A percentile compares a stretch with the other conserved stretches of the same genome.
Conservation (phyloP, 75 land plant genomes). For the Gnetum montanum region DNA sequence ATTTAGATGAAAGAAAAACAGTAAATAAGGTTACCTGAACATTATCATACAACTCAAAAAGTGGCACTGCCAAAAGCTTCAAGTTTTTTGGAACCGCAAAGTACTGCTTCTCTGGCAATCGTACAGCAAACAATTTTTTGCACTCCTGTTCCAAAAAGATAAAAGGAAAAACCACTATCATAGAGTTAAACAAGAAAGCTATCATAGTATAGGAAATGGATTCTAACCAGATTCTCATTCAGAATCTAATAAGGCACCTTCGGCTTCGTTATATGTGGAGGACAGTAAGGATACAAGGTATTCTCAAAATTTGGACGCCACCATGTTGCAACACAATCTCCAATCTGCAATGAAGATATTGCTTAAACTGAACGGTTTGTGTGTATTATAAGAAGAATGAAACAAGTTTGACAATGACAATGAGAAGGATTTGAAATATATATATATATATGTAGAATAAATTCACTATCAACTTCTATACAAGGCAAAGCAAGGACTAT, state of each 20-base stretch:
- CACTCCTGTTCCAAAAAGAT: constrained; percentile 69
- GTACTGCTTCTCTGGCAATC: constrained; percentile 81
- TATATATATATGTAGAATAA: too few species aligned
- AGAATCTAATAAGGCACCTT: too few species aligned
- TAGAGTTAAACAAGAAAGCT: not conserved
- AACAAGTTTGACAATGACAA: too few species aligned
- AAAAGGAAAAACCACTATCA: not conserved
- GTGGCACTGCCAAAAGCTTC: constrained; percentile 91
- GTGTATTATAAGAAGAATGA: too few species aligned
- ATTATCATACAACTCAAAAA: constrained; percentile 96
- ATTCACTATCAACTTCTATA: too few species aligned
- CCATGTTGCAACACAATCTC: constrained; percentile 98
- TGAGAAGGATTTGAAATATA: too few species aligned
- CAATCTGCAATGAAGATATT: constrained; percentile 52
- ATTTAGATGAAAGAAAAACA: not conserved
- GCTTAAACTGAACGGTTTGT: too few species aligned
- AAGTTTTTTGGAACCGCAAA: constrained; percentile 98
- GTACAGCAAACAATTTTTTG: constrained; percentile 90
- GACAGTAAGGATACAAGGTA: constrained; percentile 89
- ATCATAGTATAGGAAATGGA: not conserved
- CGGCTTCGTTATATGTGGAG: constrained; percentile 96
- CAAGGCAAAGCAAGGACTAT: too few species aligned
- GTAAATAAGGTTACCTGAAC: constrained; percentile 83
- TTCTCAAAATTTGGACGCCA: constrained; percentile 99
- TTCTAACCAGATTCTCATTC: not conserved